A percentile compares a stretch with the other conserved stretches of the same genome.
phyloP scores from a whole-genome alignment of 2,329 filamentous ascomycete genomes.

The Passalora sequoiae region DNA sequence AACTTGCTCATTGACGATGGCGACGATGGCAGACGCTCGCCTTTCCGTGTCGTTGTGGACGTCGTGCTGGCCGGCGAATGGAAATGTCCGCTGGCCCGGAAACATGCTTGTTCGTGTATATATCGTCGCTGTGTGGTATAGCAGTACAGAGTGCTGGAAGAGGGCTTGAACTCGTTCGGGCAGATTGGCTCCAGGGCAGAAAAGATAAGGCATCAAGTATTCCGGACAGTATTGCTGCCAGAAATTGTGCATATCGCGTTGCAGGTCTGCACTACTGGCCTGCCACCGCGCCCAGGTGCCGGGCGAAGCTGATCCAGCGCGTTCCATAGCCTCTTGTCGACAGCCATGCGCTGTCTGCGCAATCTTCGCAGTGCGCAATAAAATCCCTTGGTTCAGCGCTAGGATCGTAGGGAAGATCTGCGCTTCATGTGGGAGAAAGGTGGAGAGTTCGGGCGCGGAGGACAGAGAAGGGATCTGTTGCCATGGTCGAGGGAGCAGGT shows the following conservation, averaged over 20 bases:
- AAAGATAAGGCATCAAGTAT: constrained; percentile 15
- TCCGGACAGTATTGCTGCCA: constrained; percentile 30
- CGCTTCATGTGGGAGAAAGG: constrained; percentile 20
- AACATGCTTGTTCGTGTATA: constrained; percentile 54
- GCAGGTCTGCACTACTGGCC: constrained; percentile 23
- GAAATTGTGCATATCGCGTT: constrained; percentile 26
- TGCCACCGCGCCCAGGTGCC: constrained; percentile 25
- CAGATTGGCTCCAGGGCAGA: constrained; percentile 27
- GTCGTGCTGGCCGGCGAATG: constrained; percentile 29
- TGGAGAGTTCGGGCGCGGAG: constrained; percentile 15
- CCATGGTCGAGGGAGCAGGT: constrained; percentile 42
- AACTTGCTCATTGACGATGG: constrained; percentile 40
- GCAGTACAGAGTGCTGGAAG: constrained; percentile 42
- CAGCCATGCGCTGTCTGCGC: constrained; percentile 41
- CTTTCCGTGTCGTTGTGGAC: constrained; percentile 41
- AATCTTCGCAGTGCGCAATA: constrained; percentile 42
- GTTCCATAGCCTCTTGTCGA: constrained; percentile 33
- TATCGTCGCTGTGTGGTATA: constrained; percentile 47
- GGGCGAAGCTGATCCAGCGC: constrained; percentile 14
- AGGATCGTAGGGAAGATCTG: constrained; percentile 36
- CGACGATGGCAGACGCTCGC: constrained; percentile 43
- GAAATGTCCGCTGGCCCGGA: constrained; percentile 43
- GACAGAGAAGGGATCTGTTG: constrained; percentile 21
- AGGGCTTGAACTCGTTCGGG: constrained; percentile 23
- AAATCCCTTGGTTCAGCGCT: constrained; percentile 43